A percentile compares a stretch with the other conserved stretches of the same genome.
Evolutionary conservation across 768 basidiomycete genomes (phyloP).

Genomic region (Mycena venus): DNA sequence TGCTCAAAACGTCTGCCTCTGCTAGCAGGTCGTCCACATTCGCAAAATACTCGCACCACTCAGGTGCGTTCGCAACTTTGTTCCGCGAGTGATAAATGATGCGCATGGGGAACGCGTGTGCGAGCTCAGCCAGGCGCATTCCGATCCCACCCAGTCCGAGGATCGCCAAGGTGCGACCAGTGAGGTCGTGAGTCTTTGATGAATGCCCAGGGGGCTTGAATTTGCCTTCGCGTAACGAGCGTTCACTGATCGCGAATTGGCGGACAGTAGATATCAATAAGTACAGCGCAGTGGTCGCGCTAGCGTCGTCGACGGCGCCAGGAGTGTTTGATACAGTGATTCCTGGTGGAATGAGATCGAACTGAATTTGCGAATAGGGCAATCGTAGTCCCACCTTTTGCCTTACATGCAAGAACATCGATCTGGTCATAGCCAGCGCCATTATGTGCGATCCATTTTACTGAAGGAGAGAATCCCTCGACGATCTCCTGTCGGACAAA

Average conservation of each 20-base stretch:
- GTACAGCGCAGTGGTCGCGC: constrained; percentile 90
- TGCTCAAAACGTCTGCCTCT: constrained; percentile 84
- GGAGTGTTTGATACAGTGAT: constrained; percentile 92
- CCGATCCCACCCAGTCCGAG: constrained; percentile 87
- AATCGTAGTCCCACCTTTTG: constrained; percentile 62
- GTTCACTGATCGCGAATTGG: constrained; percentile 78
- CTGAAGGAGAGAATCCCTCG: constrained; percentile 69
- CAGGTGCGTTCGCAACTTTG: constrained; percentile 69
- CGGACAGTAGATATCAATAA: constrained; percentile 84
- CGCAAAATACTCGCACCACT: constrained; percentile 82
- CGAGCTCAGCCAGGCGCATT: constrained; percentile 75
- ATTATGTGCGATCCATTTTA: constrained; percentile 93
- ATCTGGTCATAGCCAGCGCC: constrained; percentile 95
- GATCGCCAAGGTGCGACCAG: constrained; percentile 77
- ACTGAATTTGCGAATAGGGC: background rate
- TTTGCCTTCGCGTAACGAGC: constrained; percentile 63
- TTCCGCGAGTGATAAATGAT: constrained; percentile 84
- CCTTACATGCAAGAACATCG: constrained; percentile 80
- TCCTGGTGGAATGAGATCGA: constrained; percentile 52
- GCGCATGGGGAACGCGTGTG: constrained; percentile 89
- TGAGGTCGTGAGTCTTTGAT: constrained; percentile 70
- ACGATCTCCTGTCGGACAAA: constrained; percentile 77
- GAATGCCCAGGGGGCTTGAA: constrained; percentile 73
- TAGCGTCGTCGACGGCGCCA: constrained; percentile 90
- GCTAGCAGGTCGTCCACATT: constrained; percentile 74